phyloP scores from a whole-genome alignment of 148 eudicot genomes.

The Camellia granthamiana region DNA sequence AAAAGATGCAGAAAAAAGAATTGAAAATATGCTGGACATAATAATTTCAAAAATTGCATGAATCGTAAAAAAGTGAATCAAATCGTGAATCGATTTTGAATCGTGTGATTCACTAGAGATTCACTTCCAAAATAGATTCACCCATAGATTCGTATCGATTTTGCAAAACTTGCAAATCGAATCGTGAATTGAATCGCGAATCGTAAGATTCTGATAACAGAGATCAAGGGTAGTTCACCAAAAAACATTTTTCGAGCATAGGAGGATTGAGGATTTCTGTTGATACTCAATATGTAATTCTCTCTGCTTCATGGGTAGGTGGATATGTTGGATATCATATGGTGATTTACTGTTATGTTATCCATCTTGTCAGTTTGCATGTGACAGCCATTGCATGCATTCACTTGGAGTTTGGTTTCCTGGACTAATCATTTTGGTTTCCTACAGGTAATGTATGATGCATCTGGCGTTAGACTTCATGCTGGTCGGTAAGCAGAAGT shows the following conservation, averaged over 20 bases:
- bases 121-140: no score
- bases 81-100: no score
- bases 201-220: no score
- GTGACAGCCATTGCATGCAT: not conserved
- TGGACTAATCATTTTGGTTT: not conserved
- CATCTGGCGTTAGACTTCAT: constrained; percentile 79
- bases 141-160: no score
- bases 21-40: no score
- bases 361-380: not conserved
- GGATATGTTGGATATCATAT: not conserved
- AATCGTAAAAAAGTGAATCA: no score
- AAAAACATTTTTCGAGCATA: not conserved
- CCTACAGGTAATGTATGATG: constrained; percentile 84
- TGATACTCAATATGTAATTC: not conserved
- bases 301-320: not conserved
- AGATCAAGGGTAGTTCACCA: not conserved
- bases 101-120: no score
- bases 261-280: no score
- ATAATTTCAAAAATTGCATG: no score
- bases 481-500: constrained; percentile 80
- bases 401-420: not conserved
- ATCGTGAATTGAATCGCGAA: no score
- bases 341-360: not conserved
- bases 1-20: no score
- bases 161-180: no score